Evolutionary conservation across 805 yeast species (phyloP).

Genomic region (Torulaspora indica): DNA sequence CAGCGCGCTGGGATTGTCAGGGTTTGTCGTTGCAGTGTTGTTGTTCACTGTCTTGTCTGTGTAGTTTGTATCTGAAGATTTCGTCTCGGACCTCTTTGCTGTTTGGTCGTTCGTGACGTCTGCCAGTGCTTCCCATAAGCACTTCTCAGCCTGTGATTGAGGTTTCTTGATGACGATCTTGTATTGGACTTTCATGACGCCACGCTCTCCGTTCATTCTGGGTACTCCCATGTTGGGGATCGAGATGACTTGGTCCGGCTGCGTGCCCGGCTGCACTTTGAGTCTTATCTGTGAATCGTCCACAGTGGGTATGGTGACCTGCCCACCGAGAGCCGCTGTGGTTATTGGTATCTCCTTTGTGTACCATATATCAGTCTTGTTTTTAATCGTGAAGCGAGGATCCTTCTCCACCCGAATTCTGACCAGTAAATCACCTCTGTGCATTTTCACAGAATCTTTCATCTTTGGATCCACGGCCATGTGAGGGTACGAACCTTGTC

Average conservation of each 20-base stretch:
- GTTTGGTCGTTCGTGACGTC: constrained; percentile 76
- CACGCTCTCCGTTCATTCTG: constrained; percentile 53
- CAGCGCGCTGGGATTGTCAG: constrained; percentile 36
- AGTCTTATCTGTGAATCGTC: constrained; percentile 72
- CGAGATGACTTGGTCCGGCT: constrained; percentile 63
- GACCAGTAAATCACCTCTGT: constrained; percentile 84
- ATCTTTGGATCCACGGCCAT: constrained; percentile 58
- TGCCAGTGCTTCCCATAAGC: constrained; percentile 89
- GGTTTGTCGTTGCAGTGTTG: constrained; percentile 13
- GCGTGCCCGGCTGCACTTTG: constrained; percentile 81
- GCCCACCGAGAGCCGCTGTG: constrained; percentile 95
- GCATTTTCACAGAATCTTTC: constrained; percentile 48
- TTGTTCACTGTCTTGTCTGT: constrained; percentile 6
- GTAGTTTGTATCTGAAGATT: neutral
- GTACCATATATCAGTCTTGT: constrained; percentile 57
- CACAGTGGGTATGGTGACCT: constrained; percentile 82
- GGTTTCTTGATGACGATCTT: constrained; percentile 71
- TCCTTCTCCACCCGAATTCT: constrained; percentile 77
- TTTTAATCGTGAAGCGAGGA: constrained; percentile 59
- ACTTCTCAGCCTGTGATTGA: constrained; percentile 75
- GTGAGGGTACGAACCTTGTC: constrained; percentile 87
- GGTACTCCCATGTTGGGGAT: constrained; percentile 91
- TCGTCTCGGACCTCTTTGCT: constrained; percentile 56
- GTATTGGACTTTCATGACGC: constrained; percentile 72
- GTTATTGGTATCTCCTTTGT: constrained; percentile 78